Evolutionary conservation across 1,284 basidiomycete species (phyloP), one percentile per base, ranked within the genome.

Genomic region (Tilletiaria anomala): DNA sequence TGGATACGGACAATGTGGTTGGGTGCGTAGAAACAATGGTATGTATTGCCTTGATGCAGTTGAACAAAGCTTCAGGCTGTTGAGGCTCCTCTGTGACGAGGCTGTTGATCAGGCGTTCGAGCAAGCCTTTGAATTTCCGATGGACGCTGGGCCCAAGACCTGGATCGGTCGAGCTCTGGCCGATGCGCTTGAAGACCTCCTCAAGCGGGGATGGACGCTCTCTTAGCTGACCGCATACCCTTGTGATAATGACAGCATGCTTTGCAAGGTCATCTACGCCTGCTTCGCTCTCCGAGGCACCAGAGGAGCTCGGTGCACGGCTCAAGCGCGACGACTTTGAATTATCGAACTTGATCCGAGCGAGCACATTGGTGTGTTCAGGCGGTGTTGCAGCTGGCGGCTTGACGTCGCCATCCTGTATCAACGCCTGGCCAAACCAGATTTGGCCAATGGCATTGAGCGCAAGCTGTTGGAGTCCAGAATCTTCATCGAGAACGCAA

Each of bases 401-500:
- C 34, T 43, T 43, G 17, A 33, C 26, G 19, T 43, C 37, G 5
- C 16, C 5, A 19, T 15, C 40, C 2, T 15, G 31, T 16, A 32
- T 34, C 15, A 22, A 36, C n/a, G 32, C 57, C 51, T 29, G n/a
- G 8, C 26, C 45, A 61, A 93, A 91, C 82, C 89, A 87, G 6
- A 96, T 70, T 47, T 94, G 87, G 49, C 86, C 82, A 31, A 94
- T 69, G 0, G 83, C 80, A 60, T 84, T 85, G 50, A 83, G 72
- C 0, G 91, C 86, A 6, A 96, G 73, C 42, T 93, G 86, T 72
- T 77, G 64, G 3, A 97, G 81, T 1, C 78, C 77, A 39, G 88
- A 85, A 61, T 97, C 93, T 62, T 93, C 86, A 58, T 97, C 93
- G 33, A 81, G 68, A 70, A 87, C 79, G 18, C 86, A 77, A 17